Percentiles rank a stretch among this genome's conserved stretches.
phyloP scores from a whole-genome alignment of 2,329 filamentous ascomycete genomes.

The Paecilomyces variotii region DNA sequence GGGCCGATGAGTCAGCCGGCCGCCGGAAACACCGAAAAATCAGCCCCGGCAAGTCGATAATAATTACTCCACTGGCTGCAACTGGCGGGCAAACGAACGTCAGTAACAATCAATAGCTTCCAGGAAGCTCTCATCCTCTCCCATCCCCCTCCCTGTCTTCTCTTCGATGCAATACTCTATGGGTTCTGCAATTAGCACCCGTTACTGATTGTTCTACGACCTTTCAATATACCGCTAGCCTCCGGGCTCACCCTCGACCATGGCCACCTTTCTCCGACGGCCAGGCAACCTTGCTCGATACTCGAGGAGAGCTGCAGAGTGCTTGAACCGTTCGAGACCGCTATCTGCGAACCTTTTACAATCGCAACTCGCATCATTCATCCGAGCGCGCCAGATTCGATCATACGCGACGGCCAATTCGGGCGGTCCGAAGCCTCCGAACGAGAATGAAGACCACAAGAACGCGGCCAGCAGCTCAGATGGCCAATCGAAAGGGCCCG shows the following conservation, averaged over 20 bases:
- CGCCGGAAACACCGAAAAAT: conserved; percentile 23
- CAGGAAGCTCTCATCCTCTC: conserved; percentile 15
- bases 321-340: conserved; percentile 43
- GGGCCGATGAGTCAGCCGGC: conserved; percentile 25
- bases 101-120: conserved; percentile 5
- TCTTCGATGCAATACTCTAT: conserved; percentile 14
- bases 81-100: conserved; percentile 1
- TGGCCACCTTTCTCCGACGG: conserved; percentile 61
- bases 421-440: conserved; percentile 37
- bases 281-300: conserved; percentile 58
- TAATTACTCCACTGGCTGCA: not conserved
- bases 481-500: not conserved
- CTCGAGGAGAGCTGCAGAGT: conserved; percentile 49
- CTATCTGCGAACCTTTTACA: conserved; percentile 30
- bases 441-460: conserved; percentile 21
- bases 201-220: conserved; percentile 14
- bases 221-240: conserved; percentile 12
- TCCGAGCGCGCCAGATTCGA: conserved; percentile 26
- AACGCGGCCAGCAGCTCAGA: not conserved
- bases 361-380: conserved; percentile 30
- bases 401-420: conserved; percentile 38
- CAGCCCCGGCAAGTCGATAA: conserved; percentile 7
- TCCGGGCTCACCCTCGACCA: conserved; percentile 38
- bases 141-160: conserved; percentile 5
- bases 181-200: conserved; percentile 17